Percentiles rank a stretch among this genome's conserved stretches.
phyloP scores from a whole-genome alignment of 805 yeast species.

The Blastobotrys americana region DNA sequence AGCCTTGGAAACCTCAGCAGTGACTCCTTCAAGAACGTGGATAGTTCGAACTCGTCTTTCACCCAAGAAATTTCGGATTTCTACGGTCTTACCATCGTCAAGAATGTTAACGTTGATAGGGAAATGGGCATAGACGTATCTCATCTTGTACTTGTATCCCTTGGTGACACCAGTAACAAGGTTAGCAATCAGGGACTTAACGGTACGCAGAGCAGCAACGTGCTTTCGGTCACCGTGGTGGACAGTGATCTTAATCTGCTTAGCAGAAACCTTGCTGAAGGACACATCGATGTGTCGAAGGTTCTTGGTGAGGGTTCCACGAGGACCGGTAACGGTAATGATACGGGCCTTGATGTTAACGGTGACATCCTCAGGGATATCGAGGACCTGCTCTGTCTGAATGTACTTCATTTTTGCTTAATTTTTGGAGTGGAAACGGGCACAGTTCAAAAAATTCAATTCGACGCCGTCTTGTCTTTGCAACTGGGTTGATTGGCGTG shows the following conservation, averaged over 20 bases:
- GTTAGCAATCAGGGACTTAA: slow-evolving; percentile 90
- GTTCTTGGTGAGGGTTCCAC: slow-evolving; percentile 88
- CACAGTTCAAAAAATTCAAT: too few species aligned
- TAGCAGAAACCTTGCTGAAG: slow-evolving; percentile 66
- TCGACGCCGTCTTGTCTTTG: too few species aligned
- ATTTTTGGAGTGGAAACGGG: neutral
- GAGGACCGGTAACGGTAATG: slow-evolving; percentile 92
- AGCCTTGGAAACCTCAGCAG: slow-evolving; percentile 67
- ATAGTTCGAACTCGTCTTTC: slow-evolving; percentile 94
- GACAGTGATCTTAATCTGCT: slow-evolving; percentile 77
- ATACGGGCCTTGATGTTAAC: slow-evolving; percentile 86
- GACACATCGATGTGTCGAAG: slow-evolving; percentile 93
- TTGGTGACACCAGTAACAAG: slow-evolving; percentile 97
- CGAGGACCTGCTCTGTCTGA: slow-evolving; percentile 77
- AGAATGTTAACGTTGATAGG: slow-evolving; percentile 96
- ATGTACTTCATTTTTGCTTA: slow-evolving; percentile 68
- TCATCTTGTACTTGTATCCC: slow-evolving; percentile 99
- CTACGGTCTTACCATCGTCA: slow-evolving; percentile 72
- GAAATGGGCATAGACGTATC: slow-evolving; percentile 99
- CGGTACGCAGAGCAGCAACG: slow-evolving; percentile 99
- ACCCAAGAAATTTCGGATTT: slow-evolving; percentile 99
- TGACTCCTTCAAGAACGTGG: slow-evolving; percentile 82
- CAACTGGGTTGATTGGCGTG: too few species aligned
- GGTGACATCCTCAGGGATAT: slow-evolving; percentile 87
- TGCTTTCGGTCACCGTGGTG: slow-evolving; percentile 99